Evolutionary conservation across 2,329 filamentous ascomycete species (phyloP).

Genomic region (Phialemonium atrogriseum): DNA sequence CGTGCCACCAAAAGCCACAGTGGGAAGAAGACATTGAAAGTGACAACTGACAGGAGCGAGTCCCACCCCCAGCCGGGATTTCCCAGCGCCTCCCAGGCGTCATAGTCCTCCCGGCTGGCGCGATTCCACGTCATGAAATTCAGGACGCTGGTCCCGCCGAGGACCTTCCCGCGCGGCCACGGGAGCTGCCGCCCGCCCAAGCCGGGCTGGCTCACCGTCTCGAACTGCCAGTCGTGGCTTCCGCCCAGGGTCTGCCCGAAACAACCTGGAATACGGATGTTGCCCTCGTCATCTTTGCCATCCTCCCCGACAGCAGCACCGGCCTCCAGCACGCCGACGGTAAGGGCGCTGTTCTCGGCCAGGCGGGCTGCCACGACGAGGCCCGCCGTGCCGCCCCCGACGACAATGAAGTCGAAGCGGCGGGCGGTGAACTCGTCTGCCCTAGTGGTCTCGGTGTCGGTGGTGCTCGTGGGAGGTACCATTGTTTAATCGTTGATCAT

Average conservation of each 20-base stretch:
- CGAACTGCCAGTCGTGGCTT: constrained; percentile 31
- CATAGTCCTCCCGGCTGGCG: constrained; percentile 38
- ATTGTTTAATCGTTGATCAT: too few relatives aligned
- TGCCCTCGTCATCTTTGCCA: constrained; percentile 19
- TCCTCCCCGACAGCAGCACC: constrained; percentile 20
- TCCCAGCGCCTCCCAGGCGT: constrained; percentile 49
- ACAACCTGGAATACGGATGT: constrained; percentile 28
- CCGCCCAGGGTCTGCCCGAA: constrained; percentile 27
- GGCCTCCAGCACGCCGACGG: constrained; percentile 37
- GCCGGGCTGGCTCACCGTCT: constrained; percentile 27
- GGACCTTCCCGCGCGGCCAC: constrained; percentile 37
- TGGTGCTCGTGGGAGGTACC: neutral
- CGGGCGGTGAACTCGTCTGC: constrained; percentile 7
- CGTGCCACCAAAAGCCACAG: neutral
- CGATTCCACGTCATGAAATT: constrained; percentile 50
- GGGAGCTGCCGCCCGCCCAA: constrained; percentile 29
- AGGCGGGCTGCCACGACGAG: constrained; percentile 41
- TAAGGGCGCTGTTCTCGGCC: constrained; percentile 29
- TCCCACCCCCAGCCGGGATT: constrained; percentile 53
- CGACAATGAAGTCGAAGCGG: constrained; percentile 25
- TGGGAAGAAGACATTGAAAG: neutral
- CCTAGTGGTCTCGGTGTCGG: constrained; percentile 2
- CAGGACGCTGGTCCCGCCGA: constrained; percentile 55
- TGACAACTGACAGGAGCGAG: constrained; percentile 23
- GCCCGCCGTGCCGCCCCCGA: constrained; percentile 48